Evolutionary conservation across 441 rosid species (phyloP).

Genomic region (Sinapis alba): DNA sequence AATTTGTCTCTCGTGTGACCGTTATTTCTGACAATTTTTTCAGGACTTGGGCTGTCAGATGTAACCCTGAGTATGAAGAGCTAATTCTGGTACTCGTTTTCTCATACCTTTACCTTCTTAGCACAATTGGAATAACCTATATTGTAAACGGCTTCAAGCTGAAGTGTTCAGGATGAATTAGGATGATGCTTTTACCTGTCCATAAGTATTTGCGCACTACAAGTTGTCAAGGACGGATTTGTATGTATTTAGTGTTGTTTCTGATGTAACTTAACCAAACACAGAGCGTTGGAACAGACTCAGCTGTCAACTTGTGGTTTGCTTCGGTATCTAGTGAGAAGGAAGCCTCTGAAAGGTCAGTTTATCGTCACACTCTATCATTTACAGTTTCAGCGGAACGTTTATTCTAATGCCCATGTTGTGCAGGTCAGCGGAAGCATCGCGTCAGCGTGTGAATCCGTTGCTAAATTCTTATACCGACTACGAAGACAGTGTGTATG

Average conservation of each 20-base stretch:
- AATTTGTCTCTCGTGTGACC: constrained; percentile 19
- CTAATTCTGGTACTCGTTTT: constrained; percentile 65
- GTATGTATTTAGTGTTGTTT: not conserved
- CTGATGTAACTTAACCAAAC: constrained; percentile 22
- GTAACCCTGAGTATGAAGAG: constrained; percentile 86
- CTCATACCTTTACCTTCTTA: constrained; percentile 31
- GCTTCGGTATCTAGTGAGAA: constrained; percentile 59
- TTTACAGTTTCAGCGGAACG: constrained; percentile 1
- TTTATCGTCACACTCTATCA: not conserved
- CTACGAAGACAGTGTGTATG: constrained; percentile 91
- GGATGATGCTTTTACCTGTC: constrained; percentile 4
- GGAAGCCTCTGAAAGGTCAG: constrained; percentile 53
- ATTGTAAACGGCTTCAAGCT: not conserved
- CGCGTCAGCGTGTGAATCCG: constrained; percentile 49
- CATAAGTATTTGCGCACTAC: not conserved
- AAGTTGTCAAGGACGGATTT: not conserved
- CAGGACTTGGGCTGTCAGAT: constrained; percentile 95
- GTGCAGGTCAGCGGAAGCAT: constrained; percentile 56
- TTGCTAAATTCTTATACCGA: constrained; percentile 73
- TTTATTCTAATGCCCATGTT: not conserved
- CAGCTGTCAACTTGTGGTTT: constrained; percentile 87
- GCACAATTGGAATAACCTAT: not conserved
- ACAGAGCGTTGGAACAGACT: constrained; percentile 96
- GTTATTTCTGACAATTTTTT: constrained; percentile 31
- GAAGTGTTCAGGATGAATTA: not conserved